These are phyloP conservation scores for Nissolia schottii DNA, from an alignment of 306 rosid species.

Conservation along the genomic window DNA sequence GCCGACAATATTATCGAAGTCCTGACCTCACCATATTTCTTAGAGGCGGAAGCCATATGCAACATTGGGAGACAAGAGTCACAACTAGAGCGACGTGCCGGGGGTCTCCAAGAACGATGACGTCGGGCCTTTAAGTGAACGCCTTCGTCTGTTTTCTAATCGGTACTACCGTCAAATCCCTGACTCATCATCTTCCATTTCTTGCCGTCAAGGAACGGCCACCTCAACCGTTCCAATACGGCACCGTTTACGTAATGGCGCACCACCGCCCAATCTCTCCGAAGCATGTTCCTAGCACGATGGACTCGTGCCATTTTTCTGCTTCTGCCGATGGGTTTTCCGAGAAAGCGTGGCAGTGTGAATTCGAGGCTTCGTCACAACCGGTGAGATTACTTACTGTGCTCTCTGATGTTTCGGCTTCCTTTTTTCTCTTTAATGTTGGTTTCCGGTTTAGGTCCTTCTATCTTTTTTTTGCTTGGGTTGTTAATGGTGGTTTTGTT, in stretches of 20 bases:
- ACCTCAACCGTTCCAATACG: conserved; percentile 53
- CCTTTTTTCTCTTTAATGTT: background rate
- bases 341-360: conserved; percentile 33
- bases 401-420: background rate
- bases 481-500: background rate
- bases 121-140: background rate
- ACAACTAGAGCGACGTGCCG: background rate
- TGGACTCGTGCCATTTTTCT: no score
- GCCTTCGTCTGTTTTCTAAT: background rate
- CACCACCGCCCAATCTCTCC: no score
- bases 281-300: no score
- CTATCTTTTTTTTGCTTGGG: background rate
- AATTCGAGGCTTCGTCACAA: conserved; percentile 24
- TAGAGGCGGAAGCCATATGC: no score
- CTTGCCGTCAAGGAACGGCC: conserved; percentile 53
- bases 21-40: no score
- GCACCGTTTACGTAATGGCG: no score
- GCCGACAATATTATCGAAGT: no score
- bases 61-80: no score
- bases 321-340: no score
- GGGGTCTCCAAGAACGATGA: background rate
- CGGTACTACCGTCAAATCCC: conserved; percentile 11
- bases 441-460: background rate
- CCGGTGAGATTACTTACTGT: conserved; percentile 27
- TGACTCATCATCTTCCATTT: conserved; percentile 5